Evolutionary conservation across 495 filamentous ascomycete genomes (phyloP), one percentile per base, ranked within the genome.

Genomic region (Lophium mytilinum): DNA sequence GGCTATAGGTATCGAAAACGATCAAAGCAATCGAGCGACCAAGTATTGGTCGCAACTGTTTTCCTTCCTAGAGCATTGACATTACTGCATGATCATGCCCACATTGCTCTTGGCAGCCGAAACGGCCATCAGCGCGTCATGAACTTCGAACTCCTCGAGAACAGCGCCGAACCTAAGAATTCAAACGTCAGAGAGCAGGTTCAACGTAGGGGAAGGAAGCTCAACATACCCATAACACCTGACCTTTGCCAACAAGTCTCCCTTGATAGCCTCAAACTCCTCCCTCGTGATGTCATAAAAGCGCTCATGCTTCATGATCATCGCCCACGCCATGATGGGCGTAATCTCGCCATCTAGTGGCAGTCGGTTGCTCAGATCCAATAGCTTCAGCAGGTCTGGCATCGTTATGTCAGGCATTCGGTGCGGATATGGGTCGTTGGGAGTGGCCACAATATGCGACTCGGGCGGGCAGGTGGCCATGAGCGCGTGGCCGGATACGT

Each of bases 281-380:
- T 82, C 79, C 47, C 67, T 67, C 45, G 72, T 80, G 62, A 98
- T 68, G 54, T 84, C 78, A 2, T 57, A 59, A 53, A 91, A 81
- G 47, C 84, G 72, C 57, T 83, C 80, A 69, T 96, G 83, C 46
- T 76, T 77, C 47, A 88, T 77, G 33, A 98, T 78, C 70, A 84
- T 84, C 57, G 89, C 85, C 79, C 92, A 91, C 0, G 91, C 91
- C 89, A 93, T 93, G 53, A 96, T 86, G 0, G 93, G 93, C n/a
- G 92, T 96, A 68, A 98, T 86, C 71, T 98, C 93, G 21, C 89
- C 88, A 57, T 95, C 90, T 0, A 94, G 81, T 55, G 92, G 84
- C 7, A 97, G 78, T 62, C 86, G 80, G 63, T 83, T 80, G 73
- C 90, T 94, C 51, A 95, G 77, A 68, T 95, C 86, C 50, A 96